Percentiles rank a stretch among this genome's conserved stretches.
Evolutionary conservation across 2,329 filamentous ascomycete genomes (phyloP).

Genomic region (Aspergillus melleus): DNA sequence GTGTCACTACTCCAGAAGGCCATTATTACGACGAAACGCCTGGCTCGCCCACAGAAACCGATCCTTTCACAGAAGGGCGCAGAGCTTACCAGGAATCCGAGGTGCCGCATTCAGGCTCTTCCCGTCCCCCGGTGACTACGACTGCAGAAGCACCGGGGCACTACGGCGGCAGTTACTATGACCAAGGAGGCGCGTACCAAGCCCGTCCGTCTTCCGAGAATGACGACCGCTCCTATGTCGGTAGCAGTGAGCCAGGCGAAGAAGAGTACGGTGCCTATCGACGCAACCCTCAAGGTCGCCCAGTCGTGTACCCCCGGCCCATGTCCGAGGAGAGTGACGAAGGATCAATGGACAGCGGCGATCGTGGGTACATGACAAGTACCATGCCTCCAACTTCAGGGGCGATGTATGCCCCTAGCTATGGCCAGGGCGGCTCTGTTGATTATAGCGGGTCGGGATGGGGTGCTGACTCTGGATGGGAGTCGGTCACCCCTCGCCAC

Average conservation of each 20-base stretch:
- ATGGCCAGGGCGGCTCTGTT: conserved; percentile 39
- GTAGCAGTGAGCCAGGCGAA: conserved; percentile 62
- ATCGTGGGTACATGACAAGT: conserved; percentile 27
- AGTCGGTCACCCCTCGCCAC: conserved; percentile 69
- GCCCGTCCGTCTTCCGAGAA: conserved; percentile 45
- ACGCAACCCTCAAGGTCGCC: conserved; percentile 61
- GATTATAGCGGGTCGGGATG: conserved; percentile 70
- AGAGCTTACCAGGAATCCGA: conserved; percentile 10
- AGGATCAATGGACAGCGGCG: conserved; percentile 48
- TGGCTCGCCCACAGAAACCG: conserved; percentile 58
- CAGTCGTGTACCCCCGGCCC: conserved; percentile 55
- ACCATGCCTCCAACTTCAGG: conserved; percentile 26
- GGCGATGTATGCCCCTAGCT: conserved; percentile 24
- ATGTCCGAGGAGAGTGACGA: conserved; percentile 55
- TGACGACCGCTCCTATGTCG: conserved; percentile 49
- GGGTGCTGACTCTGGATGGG: conserved; percentile 69
- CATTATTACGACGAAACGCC: conserved; percentile 54
- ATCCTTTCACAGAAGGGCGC: conserved; percentile 60
- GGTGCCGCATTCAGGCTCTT: conserved; percentile 12
- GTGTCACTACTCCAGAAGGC: conserved; percentile 30
- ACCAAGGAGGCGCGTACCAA: conserved; percentile 39
- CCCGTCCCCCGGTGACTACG: conserved; percentile 33
- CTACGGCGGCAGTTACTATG: conserved; percentile 37
- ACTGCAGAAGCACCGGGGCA: conserved; percentile 29
- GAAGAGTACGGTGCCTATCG: conserved; percentile 71